Evolutionary conservation across 2,329 filamentous ascomycete species (phyloP).

Genomic region (Paraconiothyrium sp.): DNA sequence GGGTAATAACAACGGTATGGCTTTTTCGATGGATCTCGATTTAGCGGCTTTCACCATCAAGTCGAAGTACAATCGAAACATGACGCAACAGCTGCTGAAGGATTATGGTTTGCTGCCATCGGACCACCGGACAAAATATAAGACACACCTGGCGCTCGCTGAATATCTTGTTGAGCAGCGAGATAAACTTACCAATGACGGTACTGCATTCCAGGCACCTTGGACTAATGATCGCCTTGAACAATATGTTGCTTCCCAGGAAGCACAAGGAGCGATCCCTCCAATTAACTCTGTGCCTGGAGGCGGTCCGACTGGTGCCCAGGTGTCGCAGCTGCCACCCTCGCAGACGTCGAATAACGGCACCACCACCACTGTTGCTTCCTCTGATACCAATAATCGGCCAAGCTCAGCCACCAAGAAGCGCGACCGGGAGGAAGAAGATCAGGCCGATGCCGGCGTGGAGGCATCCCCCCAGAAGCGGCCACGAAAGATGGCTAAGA

Average conservation of each 20-base stretch:
- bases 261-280: not conserved
- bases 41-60: not conserved
- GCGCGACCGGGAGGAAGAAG: too few relatives aligned
- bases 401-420: too few relatives aligned
- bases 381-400: too few relatives aligned
- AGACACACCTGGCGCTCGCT: not conserved
- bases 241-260: not conserved
- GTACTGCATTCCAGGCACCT: not conserved
- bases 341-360: not conserved
- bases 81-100: not conserved
- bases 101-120: slow-evolving; percentile 1
- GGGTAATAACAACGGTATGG: not conserved
- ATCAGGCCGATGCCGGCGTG: too few relatives aligned
- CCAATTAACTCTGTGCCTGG: not conserved
- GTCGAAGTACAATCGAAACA: not conserved
- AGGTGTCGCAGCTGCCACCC: not conserved
- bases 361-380: not conserved
- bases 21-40: not conserved
- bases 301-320: not conserved
- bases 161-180: not conserved
- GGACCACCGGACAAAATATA: not conserved
- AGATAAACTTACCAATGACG: not conserved
- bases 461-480: too few relatives aligned
- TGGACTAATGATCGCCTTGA: not conserved
- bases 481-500: not conserved